Evolutionary conservation across 2,329 filamentous ascomycete genomes (phyloP), one percentile per base, ranked within the genome.

Genomic region (Neofusicoccum laricinum): DNA sequence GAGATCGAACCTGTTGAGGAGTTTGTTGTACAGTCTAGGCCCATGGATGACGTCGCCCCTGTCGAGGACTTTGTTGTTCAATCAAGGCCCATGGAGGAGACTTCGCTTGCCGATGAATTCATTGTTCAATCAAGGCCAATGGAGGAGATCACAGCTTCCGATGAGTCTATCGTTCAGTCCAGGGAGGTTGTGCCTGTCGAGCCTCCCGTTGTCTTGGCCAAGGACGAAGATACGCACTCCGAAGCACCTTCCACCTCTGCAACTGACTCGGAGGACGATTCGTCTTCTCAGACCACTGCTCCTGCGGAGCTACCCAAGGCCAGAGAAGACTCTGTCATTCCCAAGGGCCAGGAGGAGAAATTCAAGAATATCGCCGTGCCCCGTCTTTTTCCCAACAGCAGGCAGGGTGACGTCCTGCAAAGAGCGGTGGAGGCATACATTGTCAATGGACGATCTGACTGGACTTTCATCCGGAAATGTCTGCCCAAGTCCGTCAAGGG

Each of bases 281-380:
- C 40, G 17, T 36, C 55, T 4, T 36, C 41, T 6, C 38, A 58
- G 8, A 58, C 53, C 25, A 43, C 53, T 30, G 25, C 25, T 30
- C 25, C 25, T 30, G 25, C 25, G 25, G 25, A 30, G 25, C 25
- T 30, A 7, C 25, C 25, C 25, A 30, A 30, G 25, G 25, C 55
- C 55, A 59, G 55, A 7, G 55, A 59, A 36, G 55, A 59, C 4
- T 59, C 55, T 10, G 55, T 59, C 55, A 59, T 59, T 25, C 55
- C 55, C 8, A 59, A 59, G 25, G 53, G 53, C 1, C 40, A 36
- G 15, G 55, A 59, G 30, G 38, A 59, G 41, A 59, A 43, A 8
- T 15, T n/a, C n/a, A 8, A n/a, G 7, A 43, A 59, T 30, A 17
- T 59, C 17, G 21, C 41, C 6, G 32, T 59, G 15, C 55, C 55